Evolutionary conservation across 768 basidiomycete genomes (phyloP), one percentile per base, ranked within the genome.

Genomic region (Mycena vitilis): DNA sequence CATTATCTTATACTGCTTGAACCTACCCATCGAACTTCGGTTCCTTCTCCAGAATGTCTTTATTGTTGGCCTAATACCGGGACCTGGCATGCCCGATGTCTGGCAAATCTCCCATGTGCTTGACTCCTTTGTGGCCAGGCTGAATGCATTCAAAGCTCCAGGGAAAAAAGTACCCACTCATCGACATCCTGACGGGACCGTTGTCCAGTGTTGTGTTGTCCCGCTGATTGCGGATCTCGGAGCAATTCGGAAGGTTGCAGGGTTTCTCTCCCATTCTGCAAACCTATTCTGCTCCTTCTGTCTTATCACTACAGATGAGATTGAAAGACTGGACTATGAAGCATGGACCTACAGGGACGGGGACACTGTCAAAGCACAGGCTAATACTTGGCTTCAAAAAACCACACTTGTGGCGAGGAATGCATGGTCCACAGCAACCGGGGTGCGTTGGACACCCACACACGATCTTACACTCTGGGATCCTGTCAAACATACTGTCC

Each of bases 391-490:
- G 72, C 42, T 49, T n/a, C 6, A 63, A n/a, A 37, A 22, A 25
- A 23, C 30, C 12, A 42, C 5, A 34, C 58, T 60, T 22, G 49
- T 48, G 8, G 30, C 11, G 18, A 30, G 12, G 48, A 22, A 34
- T 57, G 36, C 42, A 25, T 25, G 20, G 18, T 37, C 58, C n/a
- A 38, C 13, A 12, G 34, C 53, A 15, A 62, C 61, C 9, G 75
- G 75, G n/a, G 71, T 73, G 4, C 54, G 72, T 36, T 74, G 71
- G 70, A 69, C 71, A 52, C 64, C 66, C 52, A 49, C 72, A 34
- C 74, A 76, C 62, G 60, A 70, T 22, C 42, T 73, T 25, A 10
- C 23, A 18, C 44, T 68, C 22, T 72, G 74, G 66, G 69, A 76
- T 64, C 69, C 70, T 15, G 71, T 75, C 0, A 13, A 42, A 12